phyloP scores from a whole-genome alignment of 805 yeast genomes.

The Lipomyces japonicus region DNA sequence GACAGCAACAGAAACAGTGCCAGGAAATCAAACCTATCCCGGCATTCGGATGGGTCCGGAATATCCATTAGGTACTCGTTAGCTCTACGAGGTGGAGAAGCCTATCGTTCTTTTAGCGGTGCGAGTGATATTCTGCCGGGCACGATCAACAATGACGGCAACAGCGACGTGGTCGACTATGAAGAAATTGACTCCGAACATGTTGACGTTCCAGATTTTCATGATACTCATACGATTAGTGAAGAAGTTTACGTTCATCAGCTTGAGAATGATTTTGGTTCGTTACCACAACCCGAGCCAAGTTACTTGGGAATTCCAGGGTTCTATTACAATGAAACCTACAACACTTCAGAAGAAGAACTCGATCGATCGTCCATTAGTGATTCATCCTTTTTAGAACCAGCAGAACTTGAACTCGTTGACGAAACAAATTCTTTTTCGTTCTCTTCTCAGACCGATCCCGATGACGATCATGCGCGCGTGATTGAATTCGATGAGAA shows the following conservation, averaged over 20 bases:
- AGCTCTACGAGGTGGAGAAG: constrained; percentile 14
- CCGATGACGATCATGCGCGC: constrained; percentile 9
- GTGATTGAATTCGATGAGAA: constrained; percentile 11
- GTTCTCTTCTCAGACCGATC: not conserved
- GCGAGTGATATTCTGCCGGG: constrained; percentile 19
- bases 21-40: constrained; percentile 9
- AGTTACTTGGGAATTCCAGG: constrained; percentile 18
- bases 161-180: constrained; percentile 8
- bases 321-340: constrained; percentile 16
- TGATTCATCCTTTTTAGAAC: not conserved
- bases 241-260: not conserved
- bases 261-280: not conserved
- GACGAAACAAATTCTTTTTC: not conserved
- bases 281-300: not conserved
- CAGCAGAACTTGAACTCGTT: not conserved
- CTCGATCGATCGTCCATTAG: constrained; percentile 19
- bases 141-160: constrained; percentile 4
- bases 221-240: not conserved
- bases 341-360: constrained; percentile 28
- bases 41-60: constrained; percentile 24
- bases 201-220: not conserved
- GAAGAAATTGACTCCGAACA: constrained; percentile 1
- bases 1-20: constrained; percentile 5
- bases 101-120: constrained; percentile 17
- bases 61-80: constrained; percentile 23